Evolutionary conservation across 139 green algal species (phyloP), one percentile per base, ranked within the genome.

Genomic region (Tetraselmis striata): DNA sequence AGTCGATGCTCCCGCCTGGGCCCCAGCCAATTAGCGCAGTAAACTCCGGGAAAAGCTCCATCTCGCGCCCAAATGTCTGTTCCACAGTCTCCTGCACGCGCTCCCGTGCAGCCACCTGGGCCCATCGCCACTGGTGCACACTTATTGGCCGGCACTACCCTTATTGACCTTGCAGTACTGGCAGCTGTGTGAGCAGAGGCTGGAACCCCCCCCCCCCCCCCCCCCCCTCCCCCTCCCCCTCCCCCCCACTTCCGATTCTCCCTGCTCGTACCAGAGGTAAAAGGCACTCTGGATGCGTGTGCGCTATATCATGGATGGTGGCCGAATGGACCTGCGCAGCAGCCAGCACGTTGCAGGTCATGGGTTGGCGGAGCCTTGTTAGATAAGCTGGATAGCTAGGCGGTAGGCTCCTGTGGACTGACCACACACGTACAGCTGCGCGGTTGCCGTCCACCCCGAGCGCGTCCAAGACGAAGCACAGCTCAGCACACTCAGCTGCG

Each of bases 11-110:
- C 2, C 82, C 82, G 23, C 85, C 85, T 0, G 2, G 23, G 5
- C 27, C 28, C 85, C 85, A 88, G 29, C 82, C 81, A 5, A 88
- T 88, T 1, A 88, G 83, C 1, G 29, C 80, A 0, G 1, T 58
- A 27, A 81, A 83, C 59, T 84, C 75, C 23, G 81, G 45, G 0
- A 28, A 31, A 30, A 87, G 80, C 80, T 86, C 75, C 28, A 81
- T 81, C 0, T 23, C 75, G 26, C 77, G 32, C 2, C 82, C 82
- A 32, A 88, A 86, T 1, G 76, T 31, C 0, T 32, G 76, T 76
- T 88, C 85, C n/a, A 86, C 80, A 11, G 76, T 76, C 23, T 77
- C 32, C 59, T 77, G 78, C 30, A 88, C 77, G 1, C 79, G 82
- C 30, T 77, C 31, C 1, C 85, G 82, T 0, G 59, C 82, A 26